phyloP scores from a whole-genome alignment of 139 green algal species.

The Chlamydomonas sp. region DNA sequence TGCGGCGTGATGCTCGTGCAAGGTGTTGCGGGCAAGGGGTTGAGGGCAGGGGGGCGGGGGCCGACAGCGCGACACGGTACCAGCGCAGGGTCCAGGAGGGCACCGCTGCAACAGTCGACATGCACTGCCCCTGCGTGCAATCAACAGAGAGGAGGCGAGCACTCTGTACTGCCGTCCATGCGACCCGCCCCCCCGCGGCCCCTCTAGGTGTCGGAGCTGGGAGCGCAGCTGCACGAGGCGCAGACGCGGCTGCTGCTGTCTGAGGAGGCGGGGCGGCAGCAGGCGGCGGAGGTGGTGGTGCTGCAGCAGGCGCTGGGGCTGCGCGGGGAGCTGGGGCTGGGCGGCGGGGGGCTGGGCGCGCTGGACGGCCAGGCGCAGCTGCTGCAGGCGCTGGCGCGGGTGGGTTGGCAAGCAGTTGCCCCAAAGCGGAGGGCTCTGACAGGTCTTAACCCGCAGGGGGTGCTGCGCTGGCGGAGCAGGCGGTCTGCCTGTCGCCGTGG shows the following conservation, averaged over 20 bases:
- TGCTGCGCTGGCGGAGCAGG: too few species aligned
- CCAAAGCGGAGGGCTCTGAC: too few species aligned
- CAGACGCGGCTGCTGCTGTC: constrained; percentile 31
- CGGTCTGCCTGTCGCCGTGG: too few species aligned
- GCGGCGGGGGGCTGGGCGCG: not conserved
- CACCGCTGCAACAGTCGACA: too few species aligned
- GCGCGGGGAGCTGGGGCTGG: not conserved
- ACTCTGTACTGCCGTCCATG: too few species aligned
- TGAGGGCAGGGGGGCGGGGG: not conserved
- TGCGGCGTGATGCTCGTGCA: too few species aligned
- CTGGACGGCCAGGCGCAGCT: constrained; percentile 34
- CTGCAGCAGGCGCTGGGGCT: constrained; percentile 16
- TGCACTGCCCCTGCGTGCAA: too few species aligned
- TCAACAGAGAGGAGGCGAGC: too few species aligned
- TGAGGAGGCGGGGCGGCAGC: constrained; percentile 15
- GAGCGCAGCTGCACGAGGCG: constrained; percentile 16
- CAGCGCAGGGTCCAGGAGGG: too few species aligned
- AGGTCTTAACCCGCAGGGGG: too few species aligned
- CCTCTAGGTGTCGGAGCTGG: constrained; percentile 6
- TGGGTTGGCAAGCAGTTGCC: not conserved
- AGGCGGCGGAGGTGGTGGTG: constrained; percentile 1
- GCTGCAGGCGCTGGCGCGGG: constrained; percentile 35
- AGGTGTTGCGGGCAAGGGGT: not conserved
- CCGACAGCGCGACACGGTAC: too few species aligned
- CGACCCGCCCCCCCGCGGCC: not conserved